Evolutionary conservation across 208 protist species (phyloP).

Genomic region (Trypanosoma rangeli): DNA sequence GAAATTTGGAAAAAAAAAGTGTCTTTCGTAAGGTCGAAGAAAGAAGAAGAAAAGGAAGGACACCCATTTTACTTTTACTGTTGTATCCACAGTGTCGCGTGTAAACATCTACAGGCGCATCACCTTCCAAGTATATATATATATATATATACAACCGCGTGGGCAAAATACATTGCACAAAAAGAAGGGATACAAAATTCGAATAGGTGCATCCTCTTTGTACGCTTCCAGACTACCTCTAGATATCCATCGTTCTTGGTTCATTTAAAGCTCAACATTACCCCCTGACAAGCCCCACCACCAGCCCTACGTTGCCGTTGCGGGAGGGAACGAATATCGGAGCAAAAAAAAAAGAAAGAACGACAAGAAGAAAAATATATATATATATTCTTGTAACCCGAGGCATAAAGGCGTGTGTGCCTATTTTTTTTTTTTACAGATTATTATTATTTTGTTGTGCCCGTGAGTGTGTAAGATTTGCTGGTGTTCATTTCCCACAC

Average conservation of each 20-base stretch:
- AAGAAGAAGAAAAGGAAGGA: slow-evolving; percentile 14
- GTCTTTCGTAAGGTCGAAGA: background rate
- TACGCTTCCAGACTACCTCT: background rate
- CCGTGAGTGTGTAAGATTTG: background rate
- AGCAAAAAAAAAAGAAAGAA: slow-evolving; percentile 11
- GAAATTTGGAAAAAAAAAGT: background rate
- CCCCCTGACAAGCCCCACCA: background rate
- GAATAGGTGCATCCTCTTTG: background rate
- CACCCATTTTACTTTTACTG: background rate
- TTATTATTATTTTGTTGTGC: background rate
- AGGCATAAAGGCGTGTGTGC: background rate
- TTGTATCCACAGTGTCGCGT: background rate
- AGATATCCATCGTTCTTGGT: background rate
- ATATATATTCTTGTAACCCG: background rate
- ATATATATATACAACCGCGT: slow-evolving; percentile 3
- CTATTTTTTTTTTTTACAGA: slow-evolving; percentile 1
- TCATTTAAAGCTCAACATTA: background rate
- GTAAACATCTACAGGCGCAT: background rate
- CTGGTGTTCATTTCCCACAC: background rate
- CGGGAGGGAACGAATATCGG: background rate
- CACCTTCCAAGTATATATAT: background rate
- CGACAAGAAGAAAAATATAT: background rate
- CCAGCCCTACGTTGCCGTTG: background rate
- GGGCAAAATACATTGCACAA: background rate
- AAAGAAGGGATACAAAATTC: background rate